Evolutionary conservation across 345 rosid genomes (phyloP).

Genomic region (Salix dunnii): DNA sequence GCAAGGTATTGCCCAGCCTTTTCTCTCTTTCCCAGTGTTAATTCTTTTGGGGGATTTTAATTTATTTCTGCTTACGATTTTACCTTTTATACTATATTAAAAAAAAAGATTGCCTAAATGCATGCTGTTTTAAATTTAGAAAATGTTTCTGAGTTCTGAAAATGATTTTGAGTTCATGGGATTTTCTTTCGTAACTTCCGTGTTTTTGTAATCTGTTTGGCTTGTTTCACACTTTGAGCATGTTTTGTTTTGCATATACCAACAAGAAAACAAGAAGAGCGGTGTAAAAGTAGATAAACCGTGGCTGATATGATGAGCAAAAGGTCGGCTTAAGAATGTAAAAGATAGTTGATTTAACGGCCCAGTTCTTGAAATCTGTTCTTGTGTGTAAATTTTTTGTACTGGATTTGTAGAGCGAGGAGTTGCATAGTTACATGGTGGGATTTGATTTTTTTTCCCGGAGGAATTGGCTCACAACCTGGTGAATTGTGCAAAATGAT

Average conservation of each 20-base stretch:
- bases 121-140: conserved; percentile 1
- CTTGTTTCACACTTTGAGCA: background rate
- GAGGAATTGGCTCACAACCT: background rate
- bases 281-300: background rate
- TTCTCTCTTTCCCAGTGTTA: background rate
- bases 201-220: background rate
- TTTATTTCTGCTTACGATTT: background rate
- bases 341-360: background rate
- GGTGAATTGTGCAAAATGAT: background rate
- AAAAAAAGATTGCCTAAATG: conserved; percentile 1
- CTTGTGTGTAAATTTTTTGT: background rate
- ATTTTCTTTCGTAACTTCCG: background rate
- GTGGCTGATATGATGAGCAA: background rate
- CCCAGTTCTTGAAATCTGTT: background rate
- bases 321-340: background rate
- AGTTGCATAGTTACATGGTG: background rate
- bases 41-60: background rate
- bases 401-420: background rate
- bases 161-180: background rate
- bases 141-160: background rate
- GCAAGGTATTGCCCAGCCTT: conserved; percentile 11
- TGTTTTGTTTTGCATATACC: background rate
- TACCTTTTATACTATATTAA: background rate
- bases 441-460: background rate
- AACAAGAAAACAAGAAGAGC: background rate